Conservation (phyloP, 2,329 filamentous ascomycete genomes). For the Aquanectria penicillioides region DNA sequence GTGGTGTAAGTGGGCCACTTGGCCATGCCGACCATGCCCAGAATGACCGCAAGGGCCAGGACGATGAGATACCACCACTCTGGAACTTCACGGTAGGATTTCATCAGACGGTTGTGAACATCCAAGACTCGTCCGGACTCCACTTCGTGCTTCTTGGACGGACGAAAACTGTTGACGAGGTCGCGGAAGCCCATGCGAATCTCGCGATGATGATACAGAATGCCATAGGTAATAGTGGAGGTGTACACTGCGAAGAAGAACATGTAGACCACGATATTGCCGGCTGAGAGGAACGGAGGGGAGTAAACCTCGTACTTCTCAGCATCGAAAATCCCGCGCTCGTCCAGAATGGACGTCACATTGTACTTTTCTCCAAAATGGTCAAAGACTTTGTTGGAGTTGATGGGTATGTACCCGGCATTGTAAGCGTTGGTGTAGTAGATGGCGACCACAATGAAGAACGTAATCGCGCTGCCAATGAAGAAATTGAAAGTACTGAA, state of each 20-base stretch:
- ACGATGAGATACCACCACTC: constrained; percentile 58
- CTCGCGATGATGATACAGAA: constrained; percentile 52
- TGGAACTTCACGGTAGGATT: constrained; percentile 56
- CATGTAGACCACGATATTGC: constrained; percentile 48
- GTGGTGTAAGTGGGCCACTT: constrained; percentile 56
- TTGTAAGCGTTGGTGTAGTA: constrained; percentile 49
- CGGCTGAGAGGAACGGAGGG: constrained; percentile 53
- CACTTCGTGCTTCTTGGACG: constrained; percentile 36
- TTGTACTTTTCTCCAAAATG: constrained; percentile 52
- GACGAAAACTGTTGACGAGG: constrained; percentile 39
- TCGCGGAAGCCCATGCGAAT: constrained; percentile 50
- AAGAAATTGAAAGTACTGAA: constrained; percentile 50
- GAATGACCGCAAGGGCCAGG: constrained; percentile 43
- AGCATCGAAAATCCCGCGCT: constrained; percentile 48
- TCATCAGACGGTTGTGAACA: constrained; percentile 60
- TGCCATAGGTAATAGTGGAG: constrained; percentile 51
- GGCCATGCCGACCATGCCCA: constrained; percentile 49
- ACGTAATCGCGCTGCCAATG: constrained; percentile 42
- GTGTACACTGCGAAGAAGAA: constrained; percentile 55
- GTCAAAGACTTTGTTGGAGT: constrained; percentile 52
- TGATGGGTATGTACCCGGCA: constrained; percentile 53
- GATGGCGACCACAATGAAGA: constrained; percentile 43
- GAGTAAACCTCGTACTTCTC: constrained; percentile 53
- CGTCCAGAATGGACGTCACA: constrained; percentile 47
- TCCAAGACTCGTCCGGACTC: constrained; percentile 42